Evolutionary conservation across 352 stramenopile genomes (phyloP).

Genomic region (Pythium vanterpoolii): DNA sequence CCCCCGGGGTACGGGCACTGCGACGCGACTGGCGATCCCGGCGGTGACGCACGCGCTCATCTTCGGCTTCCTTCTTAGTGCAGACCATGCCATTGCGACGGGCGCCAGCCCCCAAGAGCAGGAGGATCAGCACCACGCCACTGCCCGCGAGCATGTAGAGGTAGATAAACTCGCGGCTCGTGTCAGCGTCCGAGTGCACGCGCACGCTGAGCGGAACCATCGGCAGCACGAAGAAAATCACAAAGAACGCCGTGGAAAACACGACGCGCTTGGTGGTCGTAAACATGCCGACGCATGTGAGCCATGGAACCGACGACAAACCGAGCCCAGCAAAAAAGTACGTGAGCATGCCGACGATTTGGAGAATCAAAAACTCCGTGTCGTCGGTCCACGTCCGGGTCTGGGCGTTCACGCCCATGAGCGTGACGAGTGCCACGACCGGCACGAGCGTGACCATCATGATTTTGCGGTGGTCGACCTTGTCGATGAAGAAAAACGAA

Average conservation of each 20-base stretch:
- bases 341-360: slow-evolving; percentile 59
- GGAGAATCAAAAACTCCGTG: slow-evolving; percentile 59
- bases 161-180: slow-evolving; percentile 28
- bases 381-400: slow-evolving; percentile 48
- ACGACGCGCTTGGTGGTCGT: slow-evolving; percentile 54
- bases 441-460: slow-evolving; percentile 67
- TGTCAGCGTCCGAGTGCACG: slow-evolving; percentile 7
- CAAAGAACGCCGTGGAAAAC: slow-evolving; percentile 65
- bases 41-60: slow-evolving; percentile 23
- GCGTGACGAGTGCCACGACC: slow-evolving; percentile 29
- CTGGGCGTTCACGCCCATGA: slow-evolving; percentile 59
- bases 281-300: slow-evolving; percentile 72
- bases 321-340: slow-evolving; percentile 83
- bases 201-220: slow-evolving; percentile 29
- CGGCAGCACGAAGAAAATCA: slow-evolving; percentile 71
- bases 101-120: slow-evolving; percentile 25
- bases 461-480: slow-evolving; percentile 70
- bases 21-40: slow-evolving; percentile 28
- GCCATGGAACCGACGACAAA: slow-evolving; percentile 69
- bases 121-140: slow-evolving; percentile 18
- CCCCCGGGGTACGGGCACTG: slow-evolving; percentile 29
- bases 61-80: slow-evolving; percentile 24
- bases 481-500: slow-evolving; percentile 87
- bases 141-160: slow-evolving; percentile 29
- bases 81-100: slow-evolving; percentile 31